Evolutionary conservation across 768 basidiomycete species (phyloP).

Genomic region (Termitomyces sp.): DNA sequence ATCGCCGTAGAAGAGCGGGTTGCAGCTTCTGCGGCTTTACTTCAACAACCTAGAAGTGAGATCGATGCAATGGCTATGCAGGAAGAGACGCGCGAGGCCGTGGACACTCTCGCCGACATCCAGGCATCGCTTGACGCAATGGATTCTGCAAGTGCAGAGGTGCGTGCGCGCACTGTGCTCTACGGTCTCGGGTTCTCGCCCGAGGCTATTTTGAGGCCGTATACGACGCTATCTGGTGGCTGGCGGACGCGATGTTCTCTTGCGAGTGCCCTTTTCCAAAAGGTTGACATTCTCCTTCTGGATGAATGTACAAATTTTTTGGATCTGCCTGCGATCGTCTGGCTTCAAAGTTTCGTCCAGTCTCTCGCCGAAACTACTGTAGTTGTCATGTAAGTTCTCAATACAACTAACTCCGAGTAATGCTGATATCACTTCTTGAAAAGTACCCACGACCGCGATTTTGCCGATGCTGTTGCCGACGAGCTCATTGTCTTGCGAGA

Average conservation of each 20-base stretch:
- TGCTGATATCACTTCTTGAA: background rate
- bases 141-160: slow-evolving; percentile 36
- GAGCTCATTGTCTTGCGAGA: slow-evolving; percentile 61
- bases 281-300: slow-evolving; percentile 53
- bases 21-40: slow-evolving; percentile 22
- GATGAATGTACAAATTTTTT: slow-evolving; percentile 57
- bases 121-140: slow-evolving; percentile 23
- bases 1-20: slow-evolving; percentile 41
- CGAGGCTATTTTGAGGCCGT: slow-evolving; percentile 32
- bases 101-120: slow-evolving; percentile 24
- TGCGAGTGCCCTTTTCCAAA: slow-evolving; percentile 54
- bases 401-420: background rate
- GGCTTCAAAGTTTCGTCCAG: slow-evolving; percentile 50
- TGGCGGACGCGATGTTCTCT: slow-evolving; percentile 62
- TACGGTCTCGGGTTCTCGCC: slow-evolving; percentile 56
- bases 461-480: slow-evolving; percentile 55
- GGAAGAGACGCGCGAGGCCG: slow-evolving; percentile 19
- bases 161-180: slow-evolving; percentile 50
- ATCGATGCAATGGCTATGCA: slow-evolving; percentile 18
- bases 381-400: slow-evolving; percentile 40
- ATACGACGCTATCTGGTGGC: slow-evolving; percentile 54
- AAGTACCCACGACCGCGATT: slow-evolving; percentile 59
- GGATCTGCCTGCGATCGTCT: slow-evolving; percentile 50
- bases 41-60: slow-evolving; percentile 20
- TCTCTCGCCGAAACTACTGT: slow-evolving; percentile 42